These are phyloP conservation scores for Primulina tabacum DNA, from an alignment of 257 asterid species.

Conservation along the genomic window DNA sequence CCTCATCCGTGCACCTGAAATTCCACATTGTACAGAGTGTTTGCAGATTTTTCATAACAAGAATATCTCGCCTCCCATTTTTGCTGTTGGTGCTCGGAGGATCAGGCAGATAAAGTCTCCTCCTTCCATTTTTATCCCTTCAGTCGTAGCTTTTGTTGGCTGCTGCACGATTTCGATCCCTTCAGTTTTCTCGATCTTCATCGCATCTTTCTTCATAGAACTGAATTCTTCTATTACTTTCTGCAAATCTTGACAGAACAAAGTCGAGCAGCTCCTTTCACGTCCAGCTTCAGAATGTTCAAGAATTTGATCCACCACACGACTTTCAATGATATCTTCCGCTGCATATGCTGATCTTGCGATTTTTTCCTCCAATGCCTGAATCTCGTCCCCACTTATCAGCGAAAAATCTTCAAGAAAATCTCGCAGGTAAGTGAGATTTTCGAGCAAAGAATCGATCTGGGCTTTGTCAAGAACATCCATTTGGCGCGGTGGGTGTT, in stretches of 20 bases:
- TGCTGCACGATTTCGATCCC: not conserved
- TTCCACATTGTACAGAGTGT: not conserved
- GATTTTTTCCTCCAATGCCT: slow-evolving; percentile 3
- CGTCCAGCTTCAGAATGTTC: not conserved
- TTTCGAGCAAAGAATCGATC: no score
- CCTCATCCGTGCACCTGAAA: not conserved
- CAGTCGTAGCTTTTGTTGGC: not conserved
- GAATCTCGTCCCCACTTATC: not conserved
- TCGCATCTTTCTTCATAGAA: no score
- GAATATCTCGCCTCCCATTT: not conserved
- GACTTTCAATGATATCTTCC: slow-evolving; percentile 13
- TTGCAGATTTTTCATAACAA: not conserved
- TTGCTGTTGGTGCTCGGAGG: no score
- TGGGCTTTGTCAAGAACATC: no score
- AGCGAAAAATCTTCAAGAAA: no score
- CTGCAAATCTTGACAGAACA: no score
- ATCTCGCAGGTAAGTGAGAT: no score
- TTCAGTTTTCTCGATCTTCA: no score
- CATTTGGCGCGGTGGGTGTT: no score
- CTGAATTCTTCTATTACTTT: no score
- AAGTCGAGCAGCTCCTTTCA: not conserved
- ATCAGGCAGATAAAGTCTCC: no score
- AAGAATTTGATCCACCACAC: not conserved
- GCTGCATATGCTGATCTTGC: slow-evolving; percentile 11
- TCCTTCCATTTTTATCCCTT: not conserved